Percentiles rank a stretch among this genome's conserved stretches.
These are phyloP conservation scores for Cercophora samala DNA, from an alignment of 495 filamentous ascomycete genomes.

Conservation along the genomic window DNA sequence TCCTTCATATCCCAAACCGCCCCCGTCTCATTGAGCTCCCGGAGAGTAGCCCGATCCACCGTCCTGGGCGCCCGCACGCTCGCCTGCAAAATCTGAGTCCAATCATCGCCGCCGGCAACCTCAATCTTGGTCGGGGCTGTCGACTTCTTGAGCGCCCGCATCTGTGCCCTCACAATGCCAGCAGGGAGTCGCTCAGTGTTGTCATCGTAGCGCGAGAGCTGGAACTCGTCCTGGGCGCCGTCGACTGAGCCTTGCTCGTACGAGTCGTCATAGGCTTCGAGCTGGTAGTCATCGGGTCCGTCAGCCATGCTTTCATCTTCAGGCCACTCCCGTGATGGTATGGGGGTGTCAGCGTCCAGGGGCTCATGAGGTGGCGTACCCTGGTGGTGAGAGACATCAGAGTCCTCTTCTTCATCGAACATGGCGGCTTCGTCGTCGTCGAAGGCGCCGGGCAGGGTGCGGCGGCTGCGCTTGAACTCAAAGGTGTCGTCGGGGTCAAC, in stretches of 20 bases:
- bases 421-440: constrained; percentile 44
- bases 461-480: constrained; percentile 67
- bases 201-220: constrained; percentile 33
- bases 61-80: constrained; percentile 85
- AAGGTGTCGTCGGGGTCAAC: constrained; percentile 73
- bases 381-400: constrained; percentile 47
- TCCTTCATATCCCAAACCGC: constrained; percentile 36
- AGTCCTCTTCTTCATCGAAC: constrained; percentile 47
- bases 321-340: constrained; percentile 55
- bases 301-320: constrained; percentile 63
- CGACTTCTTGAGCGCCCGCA: constrained; percentile 54
- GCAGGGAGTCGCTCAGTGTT: constrained; percentile 45
- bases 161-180: constrained; percentile 52
- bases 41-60: constrained; percentile 62
- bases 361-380: constrained; percentile 91
- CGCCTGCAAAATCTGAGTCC: constrained; percentile 85
- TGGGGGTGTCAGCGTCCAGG: constrained; percentile 71
- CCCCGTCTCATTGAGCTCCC: constrained; percentile 47
- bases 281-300: constrained; percentile 56
- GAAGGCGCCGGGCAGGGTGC: constrained; percentile 75
- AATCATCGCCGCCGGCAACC: constrained; percentile 61
- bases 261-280: constrained; percentile 30
- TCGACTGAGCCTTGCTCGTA: constrained; percentile 28
- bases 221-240: constrained; percentile 47
- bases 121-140: constrained; percentile 60